Evolutionary conservation across 768 basidiomycete species (phyloP).

Genomic region (Tricholoma saponaceum): DNA sequence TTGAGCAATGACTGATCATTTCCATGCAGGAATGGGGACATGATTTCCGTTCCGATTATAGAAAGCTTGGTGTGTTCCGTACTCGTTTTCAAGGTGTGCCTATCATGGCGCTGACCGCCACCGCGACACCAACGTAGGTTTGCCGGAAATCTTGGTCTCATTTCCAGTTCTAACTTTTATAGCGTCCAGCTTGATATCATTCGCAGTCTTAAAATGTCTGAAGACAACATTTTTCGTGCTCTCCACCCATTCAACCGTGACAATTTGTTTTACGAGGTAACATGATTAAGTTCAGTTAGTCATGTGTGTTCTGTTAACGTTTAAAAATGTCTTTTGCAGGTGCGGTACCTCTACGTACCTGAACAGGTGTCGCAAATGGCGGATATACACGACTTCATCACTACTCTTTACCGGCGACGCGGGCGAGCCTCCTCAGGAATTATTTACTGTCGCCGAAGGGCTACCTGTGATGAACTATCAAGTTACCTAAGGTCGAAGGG

Average conservation of each 20-base stretch:
- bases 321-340: constrained; percentile 32
- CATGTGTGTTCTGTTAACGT: background rate
- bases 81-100: constrained; percentile 64
- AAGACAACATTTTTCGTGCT: constrained; percentile 53
- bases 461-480: constrained; percentile 65
- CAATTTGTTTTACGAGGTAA: constrained; percentile 81
- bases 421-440: constrained; percentile 65
- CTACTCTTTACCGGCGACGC: constrained; percentile 53
- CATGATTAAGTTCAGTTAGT: background rate
- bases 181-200: constrained; percentile 79
- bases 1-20: background rate
- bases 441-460: constrained; percentile 70
- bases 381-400: constrained; percentile 65
- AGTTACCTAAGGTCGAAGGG: constrained; percentile 62
- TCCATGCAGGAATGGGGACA: constrained; percentile 77
- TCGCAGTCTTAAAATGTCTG: constrained; percentile 54
- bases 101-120: constrained; percentile 86
- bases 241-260: constrained; percentile 77
- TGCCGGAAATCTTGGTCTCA: background rate
- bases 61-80: constrained; percentile 68
- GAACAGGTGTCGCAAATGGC: constrained; percentile 53
- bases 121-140: constrained; percentile 65
- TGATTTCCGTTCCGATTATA: constrained; percentile 73
- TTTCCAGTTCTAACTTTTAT: background rate
- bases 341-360: constrained; percentile 57